Evolutionary conservation across 1,139 yeast genomes (phyloP).

Genomic region (Candida tetrigidarum): DNA sequence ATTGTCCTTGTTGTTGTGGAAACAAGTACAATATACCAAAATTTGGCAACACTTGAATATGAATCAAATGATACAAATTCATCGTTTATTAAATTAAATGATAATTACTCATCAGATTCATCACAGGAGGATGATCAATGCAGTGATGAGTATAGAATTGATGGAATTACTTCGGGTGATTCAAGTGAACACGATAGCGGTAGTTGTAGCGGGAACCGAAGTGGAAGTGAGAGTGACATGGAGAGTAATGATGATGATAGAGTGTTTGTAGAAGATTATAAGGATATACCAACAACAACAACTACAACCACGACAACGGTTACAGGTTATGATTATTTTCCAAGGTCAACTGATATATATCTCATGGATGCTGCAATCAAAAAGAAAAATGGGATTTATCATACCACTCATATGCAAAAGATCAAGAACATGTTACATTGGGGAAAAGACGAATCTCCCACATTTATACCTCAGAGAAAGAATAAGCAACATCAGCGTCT

Average conservation of each 20-base stretch:
- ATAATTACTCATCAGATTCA: background rate
- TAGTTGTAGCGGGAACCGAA: background rate
- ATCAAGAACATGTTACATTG: too few relatives aligned
- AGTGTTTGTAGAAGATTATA: constrained; percentile 4
- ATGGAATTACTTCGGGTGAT: background rate
- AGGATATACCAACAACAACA: background rate
- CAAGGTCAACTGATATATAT: too few relatives aligned
- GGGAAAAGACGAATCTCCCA: too few relatives aligned
- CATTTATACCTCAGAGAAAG: background rate
- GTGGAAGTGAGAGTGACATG: background rate
- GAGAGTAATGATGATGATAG: too few relatives aligned
- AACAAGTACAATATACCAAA: background rate
- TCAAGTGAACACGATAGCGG: background rate
- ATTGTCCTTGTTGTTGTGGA: background rate
- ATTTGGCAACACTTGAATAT: constrained; percentile 1
- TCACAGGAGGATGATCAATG: background rate
- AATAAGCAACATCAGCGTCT: background rate
- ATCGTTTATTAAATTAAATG: background rate
- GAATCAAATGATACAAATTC: background rate
- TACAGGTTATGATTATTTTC: background rate
- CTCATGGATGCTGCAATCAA: too few relatives aligned
- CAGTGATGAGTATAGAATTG: background rate
- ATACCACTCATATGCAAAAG: too few relatives aligned
- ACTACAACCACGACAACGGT: background rate
- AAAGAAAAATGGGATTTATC: too few relatives aligned